Percentiles rank a stretch among this genome's conserved stretches.
These are phyloP conservation scores for Pyrenophora teres DNA, from an alignment of 2,329 filamentous ascomycete species.

Conservation along the genomic window DNA sequence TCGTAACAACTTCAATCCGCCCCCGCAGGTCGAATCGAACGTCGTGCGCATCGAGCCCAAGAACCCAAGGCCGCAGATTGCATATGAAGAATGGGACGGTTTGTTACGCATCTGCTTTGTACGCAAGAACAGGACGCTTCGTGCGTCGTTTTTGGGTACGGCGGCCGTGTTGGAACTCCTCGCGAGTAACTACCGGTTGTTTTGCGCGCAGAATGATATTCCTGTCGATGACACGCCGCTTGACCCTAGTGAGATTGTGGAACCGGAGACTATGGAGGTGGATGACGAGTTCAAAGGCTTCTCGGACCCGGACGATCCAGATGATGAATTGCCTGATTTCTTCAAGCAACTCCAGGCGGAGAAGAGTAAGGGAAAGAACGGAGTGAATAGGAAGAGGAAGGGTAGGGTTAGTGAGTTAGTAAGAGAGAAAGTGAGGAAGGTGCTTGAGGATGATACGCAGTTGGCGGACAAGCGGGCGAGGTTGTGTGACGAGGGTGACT, in stretches of 20 bases:
- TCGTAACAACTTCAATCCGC: slow-evolving; percentile 94
- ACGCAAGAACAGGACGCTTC: slow-evolving; percentile 87
- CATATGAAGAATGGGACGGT: slow-evolving; percentile 94
- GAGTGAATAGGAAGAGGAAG: slow-evolving; percentile 70
- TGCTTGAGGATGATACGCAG: slow-evolving; percentile 78
- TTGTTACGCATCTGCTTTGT: slow-evolving; percentile 81
- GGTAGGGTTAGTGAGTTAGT: slow-evolving; percentile 81
- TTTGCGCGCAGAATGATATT: slow-evolving; percentile 85
- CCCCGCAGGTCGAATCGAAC: slow-evolving; percentile 87
- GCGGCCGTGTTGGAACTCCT: slow-evolving; percentile 81
- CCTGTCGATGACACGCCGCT: slow-evolving; percentile 67
- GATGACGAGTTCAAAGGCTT: slow-evolving; percentile 56
- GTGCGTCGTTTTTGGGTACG: slow-evolving; percentile 79
- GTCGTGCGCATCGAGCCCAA: slow-evolving; percentile 92
- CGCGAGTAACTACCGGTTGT: slow-evolving; percentile 86
- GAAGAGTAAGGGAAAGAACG: slow-evolving; percentile 45
- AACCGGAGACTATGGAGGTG: slow-evolving; percentile 55
- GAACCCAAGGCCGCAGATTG: slow-evolving; percentile 80
- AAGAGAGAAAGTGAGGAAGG: slow-evolving; percentile 82
- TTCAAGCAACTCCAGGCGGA: slow-evolving; percentile 69
- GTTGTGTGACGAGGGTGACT: slow-evolving; percentile 92
- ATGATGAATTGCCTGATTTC: slow-evolving; percentile 79
- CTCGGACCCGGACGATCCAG: slow-evolving; percentile 61
- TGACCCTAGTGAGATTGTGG: slow-evolving; percentile 41
- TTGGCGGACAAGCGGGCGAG: slow-evolving; percentile 80